Base-by-base conservation (phyloP, 2,329 filamentous ascomycete genomes). In the Septoria linicola region DNA sequence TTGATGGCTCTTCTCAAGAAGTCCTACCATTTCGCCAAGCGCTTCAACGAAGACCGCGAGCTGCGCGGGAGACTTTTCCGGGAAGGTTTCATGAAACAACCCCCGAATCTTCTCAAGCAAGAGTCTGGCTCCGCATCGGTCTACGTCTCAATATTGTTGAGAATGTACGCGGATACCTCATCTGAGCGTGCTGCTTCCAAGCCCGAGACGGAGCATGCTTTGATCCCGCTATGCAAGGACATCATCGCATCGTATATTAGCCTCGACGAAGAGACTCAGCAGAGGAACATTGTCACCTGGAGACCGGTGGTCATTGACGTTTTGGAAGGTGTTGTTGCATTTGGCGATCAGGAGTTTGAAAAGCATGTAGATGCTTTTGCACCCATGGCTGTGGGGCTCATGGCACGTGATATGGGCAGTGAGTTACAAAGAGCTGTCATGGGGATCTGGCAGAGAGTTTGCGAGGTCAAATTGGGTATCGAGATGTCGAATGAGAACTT, bases 61-160 rank as follows among this genome's bases (percentile, higher is more conserved):
- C 77, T 99, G 31, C 84, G 93, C 39, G 95, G 95, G 80, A 83
- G 89, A 14, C 78, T 99, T 14, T 99, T 95, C 89, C 81, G 90
- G 43, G 93, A 99, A 69, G 93, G 95, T 0, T 99, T 99, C 78
- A 99, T 99, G 93, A 96, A 95, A 73, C 93, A 99, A 68, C 92
- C 93, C 13, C 93, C 93, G 2, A 99, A 99, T 65, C 78, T 99
- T 10, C 80, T 99, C 23, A 99, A 99, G 74, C 93, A 99, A 69
- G 93, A 99, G 73, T 89, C 83, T 55, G 92, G 93, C 34, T 88
- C 87, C 49, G 93, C 93, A 0, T 88, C 89, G 2, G 96, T 95
- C 1, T 99, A 99, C 68, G 89, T 99, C 30, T 87, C 87, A 55
- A 99, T 99, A 59, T 76, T 99, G 21, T 89, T 99, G 73, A 81